Conservation (phyloP, 2,329 filamentous ascomycete species). For the Cercospora zeina region DNA sequence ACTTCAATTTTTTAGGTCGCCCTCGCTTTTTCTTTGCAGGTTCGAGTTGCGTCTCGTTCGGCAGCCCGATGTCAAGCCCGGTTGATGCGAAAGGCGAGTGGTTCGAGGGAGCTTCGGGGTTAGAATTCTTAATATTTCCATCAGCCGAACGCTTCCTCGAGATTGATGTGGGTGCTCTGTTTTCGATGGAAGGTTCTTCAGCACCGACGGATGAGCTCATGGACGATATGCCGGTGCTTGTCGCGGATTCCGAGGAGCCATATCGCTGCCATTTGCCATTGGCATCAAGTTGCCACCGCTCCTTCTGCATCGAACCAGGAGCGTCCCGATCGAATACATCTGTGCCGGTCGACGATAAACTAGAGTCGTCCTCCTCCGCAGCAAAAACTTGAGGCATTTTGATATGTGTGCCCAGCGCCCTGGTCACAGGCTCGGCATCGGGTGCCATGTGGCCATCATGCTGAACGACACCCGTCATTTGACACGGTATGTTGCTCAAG, state of each 20-base stretch:
- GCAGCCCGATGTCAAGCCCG: constrained; percentile 4
- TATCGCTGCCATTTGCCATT: constrained; percentile 39
- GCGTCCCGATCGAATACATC: constrained; percentile 35
- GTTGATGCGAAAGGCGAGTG: background rate
- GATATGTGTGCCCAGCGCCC: constrained; percentile 23
- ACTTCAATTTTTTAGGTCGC: constrained; percentile 35
- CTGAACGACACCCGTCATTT: constrained; percentile 23
- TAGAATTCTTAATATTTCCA: constrained; percentile 33
- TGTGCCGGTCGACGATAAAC: constrained; percentile 37
- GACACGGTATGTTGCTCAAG: constrained; percentile 15
- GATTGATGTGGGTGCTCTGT: constrained; percentile 2
- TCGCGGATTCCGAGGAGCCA: constrained; percentile 39
- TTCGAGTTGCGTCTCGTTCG: constrained; percentile 15
- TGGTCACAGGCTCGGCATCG: constrained; percentile 17
- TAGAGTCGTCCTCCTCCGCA: constrained; percentile 37
- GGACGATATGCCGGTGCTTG: constrained; percentile 40
- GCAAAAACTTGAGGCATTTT: constrained; percentile 21
- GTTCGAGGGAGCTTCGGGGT: constrained; percentile 4
- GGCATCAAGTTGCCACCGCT: constrained; percentile 33
- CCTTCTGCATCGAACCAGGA: constrained; percentile 24
- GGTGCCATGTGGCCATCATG: constrained; percentile 25
- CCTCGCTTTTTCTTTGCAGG: constrained; percentile 35
- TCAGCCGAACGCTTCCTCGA: constrained; percentile 38
- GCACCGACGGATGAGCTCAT: constrained; percentile 37
- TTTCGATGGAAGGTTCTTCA: constrained; percentile 29